phyloP scores from a whole-genome alignment of 441 rosid genomes.

The Adansonia rubrostipa region DNA sequence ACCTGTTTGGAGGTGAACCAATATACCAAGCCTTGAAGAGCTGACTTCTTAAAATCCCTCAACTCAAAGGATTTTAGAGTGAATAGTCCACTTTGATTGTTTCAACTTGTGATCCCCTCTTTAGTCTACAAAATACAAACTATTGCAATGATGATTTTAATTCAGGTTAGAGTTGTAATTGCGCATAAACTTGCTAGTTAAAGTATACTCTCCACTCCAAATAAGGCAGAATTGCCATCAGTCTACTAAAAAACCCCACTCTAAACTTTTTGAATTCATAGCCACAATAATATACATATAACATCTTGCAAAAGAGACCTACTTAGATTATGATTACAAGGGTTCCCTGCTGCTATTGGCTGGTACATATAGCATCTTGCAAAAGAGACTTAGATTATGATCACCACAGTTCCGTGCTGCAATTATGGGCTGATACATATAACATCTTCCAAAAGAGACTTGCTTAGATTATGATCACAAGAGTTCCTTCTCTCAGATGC shows the following conservation, averaged over 20 bases:
- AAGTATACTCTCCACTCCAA: not conserved
- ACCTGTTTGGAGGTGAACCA: not conserved
- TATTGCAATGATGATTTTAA: not conserved
- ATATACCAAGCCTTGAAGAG: not conserved
- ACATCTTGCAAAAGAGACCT: not conserved
- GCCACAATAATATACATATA: not conserved
- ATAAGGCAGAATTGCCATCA: too few species aligned
- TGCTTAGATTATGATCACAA: not conserved
- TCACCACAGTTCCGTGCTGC: not conserved
- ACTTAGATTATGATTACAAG: not conserved
- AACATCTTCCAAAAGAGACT: not conserved
- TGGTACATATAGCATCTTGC: not conserved
- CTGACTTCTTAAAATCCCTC: conserved; percentile 6
- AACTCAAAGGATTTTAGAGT: not conserved
- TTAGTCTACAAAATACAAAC: not conserved
- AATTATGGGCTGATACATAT: too few species aligned
- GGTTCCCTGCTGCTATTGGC: not conserved
- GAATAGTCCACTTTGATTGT: not conserved
- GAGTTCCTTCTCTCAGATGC: conserved; percentile 48
- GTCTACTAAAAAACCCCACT: not conserved
- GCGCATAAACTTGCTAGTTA: not conserved
- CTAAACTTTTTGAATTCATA: not conserved
- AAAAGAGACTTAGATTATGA: conserved; percentile 3
- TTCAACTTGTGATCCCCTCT: not conserved
- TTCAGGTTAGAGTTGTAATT: not conserved